Base-by-base conservation (phyloP, 1,284 basidiomycete genomes). In the Peniophora sp. region DNA sequence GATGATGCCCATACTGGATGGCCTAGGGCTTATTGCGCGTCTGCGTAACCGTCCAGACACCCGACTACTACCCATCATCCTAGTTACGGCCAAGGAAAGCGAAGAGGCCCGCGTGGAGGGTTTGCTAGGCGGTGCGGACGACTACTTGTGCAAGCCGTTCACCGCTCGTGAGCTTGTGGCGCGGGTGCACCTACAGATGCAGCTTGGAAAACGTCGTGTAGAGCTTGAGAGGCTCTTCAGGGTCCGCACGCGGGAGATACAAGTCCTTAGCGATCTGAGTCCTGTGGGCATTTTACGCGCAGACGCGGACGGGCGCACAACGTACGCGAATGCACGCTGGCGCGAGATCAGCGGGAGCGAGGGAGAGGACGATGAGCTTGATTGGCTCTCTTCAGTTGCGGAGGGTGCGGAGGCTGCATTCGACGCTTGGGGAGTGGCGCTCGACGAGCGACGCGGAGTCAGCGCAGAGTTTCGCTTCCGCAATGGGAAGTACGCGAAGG, bases 1-100 rank as follows among this genome's bases (percentile, higher is more conserved):
- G 23, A 45, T 45, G 44, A 45, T 45, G 44, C 44, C 44, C n/a
- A 20, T 45, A 6, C 44, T 45, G 12, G 44, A 45, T n/a, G 44
- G 44, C 12, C 24, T 45, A 10, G 44, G 44, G 14, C 44, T 45
- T 22, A 45, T 45, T n/a, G 5, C 44, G 9, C 44, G 23, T 10
- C 44, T 45, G 23, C 44, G 44, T 5, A 10, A 45, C 10, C 44
- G 44, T 6, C 10, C 44, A 9, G 44, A 45, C 1, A 45, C 44
- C 20, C 19, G 44, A 9, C 17, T 45, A 16, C 23, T 45, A 20
- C 44, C 44, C 20, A 45, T 45, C 44, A 45, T 45, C 44, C 16
- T 45, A 11, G 44, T 45, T 8, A 45, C 44, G 9, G 44, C 44
- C n/a, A 45, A 45, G 44, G 44, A 45, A n/a, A 45, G 20, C 44